phyloP scores from a whole-genome alignment of 306 rosid species.

The apple (Malus domestica) region ASM211411v1 NC_041798.1:35140501-35141000 shows the following conservation, averaged over 20 bases:
- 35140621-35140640: constrained; percentile 26
- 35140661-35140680: constrained; percentile 36
- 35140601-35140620: constrained; percentile 26
- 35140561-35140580: constrained; percentile 25
- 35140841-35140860: not conserved
- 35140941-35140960: constrained; percentile 16
- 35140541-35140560: constrained; percentile 23
- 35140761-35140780: constrained; percentile 28
- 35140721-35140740: constrained; percentile 5
- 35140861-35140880: not conserved
- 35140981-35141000: constrained; percentile 17
- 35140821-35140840: not conserved
- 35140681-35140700: constrained; percentile 24
- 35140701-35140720: constrained; percentile 2
- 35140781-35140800: constrained; percentile 14
- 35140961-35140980: constrained; percentile 11
- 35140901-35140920: not conserved
- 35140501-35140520: constrained; percentile 13
- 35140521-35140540: constrained; percentile 28
- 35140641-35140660: constrained; percentile 32
- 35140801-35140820: constrained; percentile 20
- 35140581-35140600: constrained; percentile 24
- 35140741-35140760: constrained; percentile 13
- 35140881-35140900: not conserved
- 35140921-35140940: constrained; percentile 23